Conservation (phyloP, 331 rosid species). For the Acacia concinna region DNA sequence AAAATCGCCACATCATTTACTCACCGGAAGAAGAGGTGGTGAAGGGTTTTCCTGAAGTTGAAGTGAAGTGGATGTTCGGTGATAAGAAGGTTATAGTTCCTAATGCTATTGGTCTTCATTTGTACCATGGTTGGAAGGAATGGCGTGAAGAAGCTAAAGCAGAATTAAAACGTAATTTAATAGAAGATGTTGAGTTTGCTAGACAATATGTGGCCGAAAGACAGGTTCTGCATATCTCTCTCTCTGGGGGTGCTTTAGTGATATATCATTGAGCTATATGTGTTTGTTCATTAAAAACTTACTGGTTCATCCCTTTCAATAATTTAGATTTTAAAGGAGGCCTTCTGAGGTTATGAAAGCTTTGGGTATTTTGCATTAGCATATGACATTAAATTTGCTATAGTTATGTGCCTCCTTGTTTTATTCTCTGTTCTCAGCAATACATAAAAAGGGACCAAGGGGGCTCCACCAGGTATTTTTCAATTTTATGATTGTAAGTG, state of each 20-base stretch:
- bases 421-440: neutral
- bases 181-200: conserved; percentile 68
- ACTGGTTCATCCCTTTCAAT: neutral
- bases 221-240: conserved; percentile 52
- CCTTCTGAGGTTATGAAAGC: neutral
- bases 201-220: conserved; percentile 65
- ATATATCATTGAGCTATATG: conserved; percentile 1
- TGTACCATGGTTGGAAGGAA: conserved; percentile 92
- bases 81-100: conserved; percentile 82
- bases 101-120: conserved; percentile 71
- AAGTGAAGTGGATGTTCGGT: conserved; percentile 91
- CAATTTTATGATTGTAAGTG: neutral
- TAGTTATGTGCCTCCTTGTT: neutral
- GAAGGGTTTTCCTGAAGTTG: conserved; percentile 88
- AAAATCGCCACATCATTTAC: conserved; percentile 53
- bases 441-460: neutral
- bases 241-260: conserved; percentile 14
- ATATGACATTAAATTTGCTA: conserved; percentile 12
- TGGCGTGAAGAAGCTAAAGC: conserved; percentile 90
- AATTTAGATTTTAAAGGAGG: conserved; percentile 1
- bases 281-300: neutral
- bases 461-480: neutral
- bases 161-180: conserved; percentile 61
- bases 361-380: neutral
- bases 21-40: conserved; percentile 79